A percentile compares a stretch with the other conserved stretches of the same genome.
These are phyloP conservation scores for Yamadazyma triangularis DNA, from an alignment of 1,139 yeast species.

Conservation along the genomic window DNA sequence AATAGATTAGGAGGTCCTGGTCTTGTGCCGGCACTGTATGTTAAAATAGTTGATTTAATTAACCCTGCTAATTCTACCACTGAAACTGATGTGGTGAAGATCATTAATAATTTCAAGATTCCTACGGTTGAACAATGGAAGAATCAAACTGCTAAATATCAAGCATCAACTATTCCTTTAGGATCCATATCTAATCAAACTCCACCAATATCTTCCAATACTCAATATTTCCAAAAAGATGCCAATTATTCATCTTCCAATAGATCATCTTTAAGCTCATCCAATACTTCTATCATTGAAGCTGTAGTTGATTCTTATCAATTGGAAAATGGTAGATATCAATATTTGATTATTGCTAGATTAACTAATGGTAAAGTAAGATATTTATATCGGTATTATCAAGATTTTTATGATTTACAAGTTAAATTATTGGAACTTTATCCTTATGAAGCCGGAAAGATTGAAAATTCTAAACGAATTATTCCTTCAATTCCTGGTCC, in stretches of 20 bases:
- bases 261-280: conserved; percentile 31
- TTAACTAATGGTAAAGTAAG: conserved; percentile 67
- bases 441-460: conserved; percentile 91
- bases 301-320: conserved; percentile 81
- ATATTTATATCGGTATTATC: conserved; percentile 82
- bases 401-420: conserved; percentile 94
- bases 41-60: conserved; percentile 75
- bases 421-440: conserved; percentile 76
- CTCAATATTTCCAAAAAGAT: conserved; percentile 36
- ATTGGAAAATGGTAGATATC: conserved; percentile 82
- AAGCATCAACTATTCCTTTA: conserved; percentile 83
- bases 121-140: conserved; percentile 98
- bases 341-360: conserved; percentile 74
- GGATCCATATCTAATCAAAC: conserved; percentile 41
- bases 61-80: conserved; percentile 20
- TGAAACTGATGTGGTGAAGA: conserved; percentile 25
- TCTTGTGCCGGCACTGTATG: conserved; percentile 86
- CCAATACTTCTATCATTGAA: conserved; percentile 39
- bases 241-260: conserved; percentile 16
- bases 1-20: conserved; percentile 97
- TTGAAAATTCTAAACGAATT: conserved; percentile 65
- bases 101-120: conserved; percentile 58
- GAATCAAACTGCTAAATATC: conserved; percentile 82
- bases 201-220: conserved; percentile 29
- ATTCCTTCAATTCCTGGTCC: conserved; percentile 98